Evolutionary conservation across 2,329 filamentous ascomycete species (phyloP).

Genomic region (Raffaelea ambrosiae): DNA sequence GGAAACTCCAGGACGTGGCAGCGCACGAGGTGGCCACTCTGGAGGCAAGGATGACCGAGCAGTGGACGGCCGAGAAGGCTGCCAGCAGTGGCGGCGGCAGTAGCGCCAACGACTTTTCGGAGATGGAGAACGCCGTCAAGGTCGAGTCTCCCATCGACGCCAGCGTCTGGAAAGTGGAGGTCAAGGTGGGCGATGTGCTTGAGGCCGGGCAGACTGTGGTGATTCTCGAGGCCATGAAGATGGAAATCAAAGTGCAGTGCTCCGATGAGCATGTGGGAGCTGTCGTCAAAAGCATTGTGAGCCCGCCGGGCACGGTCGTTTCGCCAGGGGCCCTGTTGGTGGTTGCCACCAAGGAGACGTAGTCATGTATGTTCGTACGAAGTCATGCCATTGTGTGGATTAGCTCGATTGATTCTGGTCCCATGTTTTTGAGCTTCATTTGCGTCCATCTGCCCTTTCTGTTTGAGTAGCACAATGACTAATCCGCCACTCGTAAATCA

Average conservation of each 20-base stretch:
- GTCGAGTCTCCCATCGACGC: slow-evolving; percentile 29
- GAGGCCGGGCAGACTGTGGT: slow-evolving; percentile 21
- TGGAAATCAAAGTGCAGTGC: slow-evolving; percentile 35
- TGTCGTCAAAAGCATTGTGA: not conserved
- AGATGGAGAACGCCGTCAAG: not conserved
- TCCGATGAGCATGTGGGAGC: not conserved
- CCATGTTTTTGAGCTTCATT: too few species aligned
- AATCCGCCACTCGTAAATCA: too few species aligned
- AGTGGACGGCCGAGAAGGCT: not conserved
- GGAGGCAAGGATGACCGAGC: not conserved
- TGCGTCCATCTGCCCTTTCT: too few species aligned
- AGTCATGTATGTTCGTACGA: not conserved
- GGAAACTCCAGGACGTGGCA: not conserved
- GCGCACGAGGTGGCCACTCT: not conserved
- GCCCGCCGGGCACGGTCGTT: not conserved
- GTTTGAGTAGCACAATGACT: too few species aligned
- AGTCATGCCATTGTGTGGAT: too few species aligned
- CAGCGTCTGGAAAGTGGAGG: slow-evolving; percentile 45
- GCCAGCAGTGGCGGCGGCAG: not conserved
- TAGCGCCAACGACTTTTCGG: not conserved
- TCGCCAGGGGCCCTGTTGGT: not conserved
- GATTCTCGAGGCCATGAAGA: slow-evolving; percentile 49
- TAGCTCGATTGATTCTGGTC: too few species aligned
- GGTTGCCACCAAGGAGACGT: not conserved
- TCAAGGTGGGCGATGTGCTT: slow-evolving; percentile 25